phyloP scores from a whole-genome alignment of 371 early-diverging fungal genomes.

The Lichtheimia hyalospora region DNA sequence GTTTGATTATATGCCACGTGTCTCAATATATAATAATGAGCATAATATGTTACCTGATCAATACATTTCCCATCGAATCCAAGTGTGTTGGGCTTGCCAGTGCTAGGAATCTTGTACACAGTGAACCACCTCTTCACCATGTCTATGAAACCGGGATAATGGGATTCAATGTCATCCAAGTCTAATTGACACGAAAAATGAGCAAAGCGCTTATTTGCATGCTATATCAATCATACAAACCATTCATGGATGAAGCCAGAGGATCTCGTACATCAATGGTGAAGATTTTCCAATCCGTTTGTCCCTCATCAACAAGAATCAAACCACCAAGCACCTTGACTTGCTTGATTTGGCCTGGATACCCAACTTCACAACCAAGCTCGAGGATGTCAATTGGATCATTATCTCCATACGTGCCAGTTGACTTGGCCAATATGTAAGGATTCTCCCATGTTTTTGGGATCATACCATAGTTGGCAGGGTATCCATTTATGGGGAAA shows the following conservation, averaged over 20 bases:
- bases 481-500: conserved; percentile 99
- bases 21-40: no score
- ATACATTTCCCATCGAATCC: conserved; percentile 2
- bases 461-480: conserved; percentile 99
- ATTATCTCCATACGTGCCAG: conserved; percentile 91
- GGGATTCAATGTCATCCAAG: conserved; percentile 3
- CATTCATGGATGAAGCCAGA: conserved; percentile 83
- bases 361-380: conserved; percentile 84
- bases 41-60: not conserved
- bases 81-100: conserved; percentile 2
- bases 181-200: not conserved
- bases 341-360: conserved; percentile 93
- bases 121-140: conserved; percentile 5
- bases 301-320: conserved; percentile 93
- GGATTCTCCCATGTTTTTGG: conserved; percentile 99
- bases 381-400: conserved; percentile 97
- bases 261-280: conserved; percentile 92
- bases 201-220: not conserved
- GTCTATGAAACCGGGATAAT: conserved; percentile 1
- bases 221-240: conserved; percentile 16
- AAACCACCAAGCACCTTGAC: conserved; percentile 96
- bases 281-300: conserved; percentile 98
- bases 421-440: conserved; percentile 74
- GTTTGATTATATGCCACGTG: no score
- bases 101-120: conserved; percentile 6